Conservation (phyloP, 371 early-diverging fungal genomes). For the Phascolomyces articulosus region DNA sequence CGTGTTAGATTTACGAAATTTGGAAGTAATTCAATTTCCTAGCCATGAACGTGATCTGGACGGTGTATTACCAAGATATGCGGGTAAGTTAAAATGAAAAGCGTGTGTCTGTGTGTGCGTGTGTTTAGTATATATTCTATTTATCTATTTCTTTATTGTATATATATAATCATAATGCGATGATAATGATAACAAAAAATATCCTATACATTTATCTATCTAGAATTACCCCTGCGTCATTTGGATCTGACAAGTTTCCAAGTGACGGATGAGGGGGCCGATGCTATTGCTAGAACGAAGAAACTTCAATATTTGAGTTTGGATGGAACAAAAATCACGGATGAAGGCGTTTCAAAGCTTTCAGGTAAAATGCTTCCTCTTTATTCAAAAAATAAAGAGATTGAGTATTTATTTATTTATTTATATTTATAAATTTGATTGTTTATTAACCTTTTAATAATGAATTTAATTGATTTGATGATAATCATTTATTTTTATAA, state of each 20-base stretch:
- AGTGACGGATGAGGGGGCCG: constrained; percentile 36
- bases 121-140: no score
- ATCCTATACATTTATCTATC: not conserved
- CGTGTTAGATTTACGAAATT: constrained; percentile 23
- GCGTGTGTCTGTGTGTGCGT: no score
- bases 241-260: constrained; percentile 39
- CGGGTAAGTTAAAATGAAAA: no score
- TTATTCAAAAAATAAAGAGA: no score
- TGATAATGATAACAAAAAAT: no score
- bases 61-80: constrained; percentile 28
- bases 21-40: constrained; percentile 40
- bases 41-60: constrained; percentile 42
- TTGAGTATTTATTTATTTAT: no score
- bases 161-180: no score
- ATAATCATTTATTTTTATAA: no score
- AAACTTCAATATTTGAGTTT: constrained; percentile 34
- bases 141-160: no score
- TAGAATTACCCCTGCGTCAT: constrained; percentile 34
- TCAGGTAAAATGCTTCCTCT: no score
- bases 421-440: not conserved
- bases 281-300: constrained; percentile 34
- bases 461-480: no score
- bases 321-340: constrained; percentile 43
- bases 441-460: no score
- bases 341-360: constrained; percentile 29